phyloP scores from a whole-genome alignment of 1,284 basidiomycete genomes.

The Coniferiporia weirii region DNA sequence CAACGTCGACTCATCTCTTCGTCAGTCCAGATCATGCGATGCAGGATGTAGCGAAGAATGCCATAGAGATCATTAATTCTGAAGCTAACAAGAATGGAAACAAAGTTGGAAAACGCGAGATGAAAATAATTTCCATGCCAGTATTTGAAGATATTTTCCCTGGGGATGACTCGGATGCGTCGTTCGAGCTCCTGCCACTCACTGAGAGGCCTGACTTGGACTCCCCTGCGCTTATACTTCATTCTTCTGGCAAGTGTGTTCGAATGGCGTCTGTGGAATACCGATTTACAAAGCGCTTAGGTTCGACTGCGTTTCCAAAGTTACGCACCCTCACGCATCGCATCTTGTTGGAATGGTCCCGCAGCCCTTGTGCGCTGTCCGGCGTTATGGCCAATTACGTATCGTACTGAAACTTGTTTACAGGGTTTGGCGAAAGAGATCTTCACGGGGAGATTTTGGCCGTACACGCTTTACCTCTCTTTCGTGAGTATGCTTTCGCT shows the following conservation, averaged over 20 bases:
- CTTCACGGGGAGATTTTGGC: slow-evolving; percentile 1
- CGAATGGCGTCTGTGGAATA: too few relatives aligned
- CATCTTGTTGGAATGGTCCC: slow-evolving; percentile 6
- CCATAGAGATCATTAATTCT: not conserved
- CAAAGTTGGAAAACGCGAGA: not conserved
- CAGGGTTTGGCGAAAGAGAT: slow-evolving; percentile 6
- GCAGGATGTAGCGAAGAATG: slow-evolving; percentile 1
- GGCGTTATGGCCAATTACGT: too few relatives aligned
- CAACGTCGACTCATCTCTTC: slow-evolving; percentile 8
- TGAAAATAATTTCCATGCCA: not conserved
- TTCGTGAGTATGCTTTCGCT: not conserved
- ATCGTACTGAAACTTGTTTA: not conserved
- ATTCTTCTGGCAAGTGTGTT: slow-evolving; percentile 12
- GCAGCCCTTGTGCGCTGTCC: not conserved
- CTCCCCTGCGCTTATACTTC: slow-evolving; percentile 11
- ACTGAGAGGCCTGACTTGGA: slow-evolving; percentile 3
- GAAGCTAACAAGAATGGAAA: not conserved
- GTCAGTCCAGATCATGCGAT: slow-evolving; percentile 9
- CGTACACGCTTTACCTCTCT: slow-evolving; percentile 14
- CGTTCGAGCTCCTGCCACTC: not conserved
- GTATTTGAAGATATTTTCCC: slow-evolving; percentile 10
- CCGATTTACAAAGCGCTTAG: not conserved
- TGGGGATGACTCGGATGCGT: not conserved
- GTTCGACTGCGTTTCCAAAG: slow-evolving; percentile 16
- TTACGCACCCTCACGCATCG: slow-evolving; percentile 7